Conservation (phyloP, 352 stramenopile genomes). For the Phytophthora agathidicida region DNA sequence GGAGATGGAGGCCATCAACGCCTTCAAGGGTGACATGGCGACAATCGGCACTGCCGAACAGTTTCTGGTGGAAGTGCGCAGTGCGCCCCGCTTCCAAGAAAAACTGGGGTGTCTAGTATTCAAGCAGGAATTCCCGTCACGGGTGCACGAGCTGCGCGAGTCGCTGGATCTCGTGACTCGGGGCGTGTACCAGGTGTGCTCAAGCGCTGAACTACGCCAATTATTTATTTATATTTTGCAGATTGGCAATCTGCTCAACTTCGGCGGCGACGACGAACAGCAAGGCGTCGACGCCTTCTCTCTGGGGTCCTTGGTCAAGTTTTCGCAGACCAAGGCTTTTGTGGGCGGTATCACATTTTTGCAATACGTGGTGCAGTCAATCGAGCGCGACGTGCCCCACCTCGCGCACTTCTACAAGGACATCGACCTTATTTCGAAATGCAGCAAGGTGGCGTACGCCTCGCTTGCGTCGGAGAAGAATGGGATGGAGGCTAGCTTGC, state of each 20-base stretch:
- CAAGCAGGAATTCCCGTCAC: constrained; percentile 84
- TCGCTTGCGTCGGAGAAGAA: constrained; percentile 76
- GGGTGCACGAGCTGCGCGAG: constrained; percentile 75
- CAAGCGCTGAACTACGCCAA: constrained; percentile 70
- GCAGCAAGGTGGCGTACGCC: constrained; percentile 72
- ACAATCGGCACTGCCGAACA: constrained; percentile 73
- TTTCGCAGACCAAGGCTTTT: constrained; percentile 89
- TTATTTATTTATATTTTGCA: constrained; percentile 90
- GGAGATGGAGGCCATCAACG: constrained; percentile 72
- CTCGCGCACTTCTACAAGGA: constrained; percentile 79
- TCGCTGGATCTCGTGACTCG: constrained; percentile 81
- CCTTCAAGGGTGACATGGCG: constrained; percentile 67
- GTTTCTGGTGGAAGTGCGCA: constrained; percentile 78
- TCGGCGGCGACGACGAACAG: constrained; percentile 58
- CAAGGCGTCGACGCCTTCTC: constrained; percentile 69
- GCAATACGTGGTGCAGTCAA: constrained; percentile 88
- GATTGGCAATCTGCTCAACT: constrained; percentile 80
- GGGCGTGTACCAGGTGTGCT: constrained; percentile 82
- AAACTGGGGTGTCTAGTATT: constrained; percentile 81
- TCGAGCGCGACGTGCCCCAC: constrained; percentile 79
- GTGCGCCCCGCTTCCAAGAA: constrained; percentile 72
- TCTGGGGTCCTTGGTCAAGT: constrained; percentile 79
- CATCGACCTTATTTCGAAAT: constrained; percentile 77
- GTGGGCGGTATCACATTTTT: constrained; percentile 82
- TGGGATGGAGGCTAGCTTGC: constrained; percentile 63